Conservation (phyloP, 768 basidiomycete genomes). For the Mycena indigotica region DNA sequence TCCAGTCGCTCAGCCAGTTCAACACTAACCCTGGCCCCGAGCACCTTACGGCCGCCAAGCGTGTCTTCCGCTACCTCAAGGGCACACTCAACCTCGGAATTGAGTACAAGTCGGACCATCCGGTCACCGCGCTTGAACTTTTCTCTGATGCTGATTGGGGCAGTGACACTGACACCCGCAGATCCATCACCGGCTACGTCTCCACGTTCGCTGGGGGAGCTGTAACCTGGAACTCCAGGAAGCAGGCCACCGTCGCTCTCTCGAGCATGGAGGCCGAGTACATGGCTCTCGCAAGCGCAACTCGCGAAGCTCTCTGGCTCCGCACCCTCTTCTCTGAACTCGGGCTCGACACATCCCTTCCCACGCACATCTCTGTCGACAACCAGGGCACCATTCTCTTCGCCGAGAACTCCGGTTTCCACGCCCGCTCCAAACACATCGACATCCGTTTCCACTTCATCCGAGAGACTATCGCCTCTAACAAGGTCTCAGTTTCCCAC, state of each 20-base stretch:
- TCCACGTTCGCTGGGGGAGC: slow-evolving; percentile 31
- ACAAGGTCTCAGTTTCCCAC: slow-evolving; percentile 1
- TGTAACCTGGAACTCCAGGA: slow-evolving; percentile 33
- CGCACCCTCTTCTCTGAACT: slow-evolving; percentile 14
- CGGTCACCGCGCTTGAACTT: not conserved
- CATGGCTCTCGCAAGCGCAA: slow-evolving; percentile 31
- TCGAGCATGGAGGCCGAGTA: slow-evolving; percentile 43
- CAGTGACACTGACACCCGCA: slow-evolving; percentile 19
- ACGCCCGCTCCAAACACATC: slow-evolving; percentile 36
- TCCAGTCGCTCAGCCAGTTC: slow-evolving; percentile 30
- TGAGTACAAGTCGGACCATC: not conserved
- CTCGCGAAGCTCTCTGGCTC: slow-evolving; percentile 35
- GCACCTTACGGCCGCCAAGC: not conserved
- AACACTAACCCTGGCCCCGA: slow-evolving; percentile 4
- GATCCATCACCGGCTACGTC: slow-evolving; percentile 32
- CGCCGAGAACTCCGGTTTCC: slow-evolving; percentile 24
- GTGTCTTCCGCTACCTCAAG: not conserved
- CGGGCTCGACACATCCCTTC: not conserved
- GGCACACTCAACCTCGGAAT: slow-evolving; percentile 11
- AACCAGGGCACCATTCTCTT: slow-evolving; percentile 23
- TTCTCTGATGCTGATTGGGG: slow-evolving; percentile 30
- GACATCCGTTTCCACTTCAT: slow-evolving; percentile 33
- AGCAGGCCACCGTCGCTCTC: slow-evolving; percentile 33
- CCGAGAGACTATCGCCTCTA: slow-evolving; percentile 22
- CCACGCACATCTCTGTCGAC: slow-evolving; percentile 25